Base-by-base conservation (phyloP, 2,329 filamentous ascomycete species). In the Dothistroma septosporum region DNA sequence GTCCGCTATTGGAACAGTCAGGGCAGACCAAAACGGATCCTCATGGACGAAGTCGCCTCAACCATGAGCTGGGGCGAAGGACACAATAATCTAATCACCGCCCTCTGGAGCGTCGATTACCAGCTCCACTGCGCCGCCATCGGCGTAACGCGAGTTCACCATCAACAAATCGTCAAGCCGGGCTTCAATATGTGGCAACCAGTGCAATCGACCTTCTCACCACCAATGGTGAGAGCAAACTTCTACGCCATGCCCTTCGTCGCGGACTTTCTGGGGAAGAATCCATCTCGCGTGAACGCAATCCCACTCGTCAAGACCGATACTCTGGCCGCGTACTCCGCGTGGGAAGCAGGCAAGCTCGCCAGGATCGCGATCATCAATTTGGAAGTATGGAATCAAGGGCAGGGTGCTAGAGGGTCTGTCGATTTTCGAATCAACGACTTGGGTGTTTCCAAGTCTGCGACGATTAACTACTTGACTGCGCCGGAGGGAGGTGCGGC, bases 101-200 rank as follows among this genome's bases (percentile, higher is more conserved):
- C 60, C 6, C 53, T 62, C 24, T 62, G 57, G 60, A 33, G 52
- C 46, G 53, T 50, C 11, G 60, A 62, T 32, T 62, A 56, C 21
- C 47, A 56, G 7, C 53, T 62, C 10, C 52, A 59, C 37, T 56
- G 46, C 31, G 59, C 59, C 47, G 46, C 57, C 0, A 56, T 62
- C 10, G 57, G 57, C n/a, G 57, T 60, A 4, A 48, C 50, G 2
- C 33, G 57, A 21, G 57, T 62, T 5, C 52, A 62, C 35, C 55
- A 56, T 31, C 60, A 62, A 35, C 57, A 59, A n/a, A 59, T 59
- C 35, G 52, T 56, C 4, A 24, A 22, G 7, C 57, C 57, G 5
- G 56, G 57, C 1, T 62, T 62, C 47, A 56, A 56, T 35, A 31
- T 62, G 24, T 59, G 60, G 57, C 28, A 59, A 14, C 60, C 60